Evolutionary conservation across 176 grass and related monocot genomes (phyloP).

Genomic region (Ensete ventricosum): DNA sequence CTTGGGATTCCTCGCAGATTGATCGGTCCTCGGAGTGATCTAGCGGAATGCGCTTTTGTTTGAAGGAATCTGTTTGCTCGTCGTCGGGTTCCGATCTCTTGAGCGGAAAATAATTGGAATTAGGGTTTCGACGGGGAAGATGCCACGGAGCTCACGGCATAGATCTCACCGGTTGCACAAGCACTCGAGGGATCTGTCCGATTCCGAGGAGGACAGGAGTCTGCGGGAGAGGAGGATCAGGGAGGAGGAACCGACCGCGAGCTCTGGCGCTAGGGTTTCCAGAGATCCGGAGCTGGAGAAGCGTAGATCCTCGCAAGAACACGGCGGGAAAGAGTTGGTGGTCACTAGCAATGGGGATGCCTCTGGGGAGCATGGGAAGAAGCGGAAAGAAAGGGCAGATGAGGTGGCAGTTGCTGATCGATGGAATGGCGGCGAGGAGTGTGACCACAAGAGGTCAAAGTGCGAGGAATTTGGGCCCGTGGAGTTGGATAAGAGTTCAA

Average conservation of each 20-base stretch:
- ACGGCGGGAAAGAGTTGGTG: conserved; percentile 24
- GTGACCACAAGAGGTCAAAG: conserved; percentile 63
- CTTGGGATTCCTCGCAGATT: background rate
- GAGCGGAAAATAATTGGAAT: conserved; percentile 12
- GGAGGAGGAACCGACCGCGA: conserved; percentile 30
- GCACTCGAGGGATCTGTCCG: conserved; percentile 64
- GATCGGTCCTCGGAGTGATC: background rate
- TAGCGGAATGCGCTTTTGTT: background rate
- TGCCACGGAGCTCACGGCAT: conserved; percentile 85
- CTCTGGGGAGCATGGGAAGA: conserved; percentile 53
- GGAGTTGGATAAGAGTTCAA: conserved; percentile 31
- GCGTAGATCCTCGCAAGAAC: conserved; percentile 39
- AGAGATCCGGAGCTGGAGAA: conserved; percentile 70
- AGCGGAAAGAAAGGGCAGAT: conserved; percentile 74
- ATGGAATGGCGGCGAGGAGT: conserved; percentile 65
- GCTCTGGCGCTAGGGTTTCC: background rate
- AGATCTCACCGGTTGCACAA: conserved; percentile 82
- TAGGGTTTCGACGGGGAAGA: conserved; percentile 41
- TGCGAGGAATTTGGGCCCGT: conserved; percentile 33
- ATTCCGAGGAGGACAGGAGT: conserved; percentile 61
- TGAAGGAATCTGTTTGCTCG: background rate
- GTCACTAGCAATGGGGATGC: conserved; percentile 46
- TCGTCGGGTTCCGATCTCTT: conserved; percentile 24
- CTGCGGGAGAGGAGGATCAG: conserved; percentile 24
- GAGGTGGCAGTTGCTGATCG: conserved; percentile 50